phyloP scores from a whole-genome alignment of 306 rosid genomes.

The Glycine soja region DNA sequence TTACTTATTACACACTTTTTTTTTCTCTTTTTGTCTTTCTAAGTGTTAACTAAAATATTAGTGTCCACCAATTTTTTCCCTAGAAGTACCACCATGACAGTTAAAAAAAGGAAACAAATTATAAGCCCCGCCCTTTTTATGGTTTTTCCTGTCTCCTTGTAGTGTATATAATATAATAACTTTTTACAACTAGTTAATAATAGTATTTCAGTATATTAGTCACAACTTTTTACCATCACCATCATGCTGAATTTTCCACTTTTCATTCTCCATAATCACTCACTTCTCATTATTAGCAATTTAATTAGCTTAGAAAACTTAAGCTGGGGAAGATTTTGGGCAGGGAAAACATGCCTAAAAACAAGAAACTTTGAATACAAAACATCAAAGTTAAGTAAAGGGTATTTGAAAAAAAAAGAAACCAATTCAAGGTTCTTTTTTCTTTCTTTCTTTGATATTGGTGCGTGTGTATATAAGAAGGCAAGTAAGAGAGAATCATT shows the following conservation, averaged over 20 bases:
- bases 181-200: background rate
- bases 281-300: background rate
- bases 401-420: background rate
- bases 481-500: constrained; percentile 34
- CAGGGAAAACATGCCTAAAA: background rate
- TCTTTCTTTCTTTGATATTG: background rate
- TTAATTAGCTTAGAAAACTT: background rate
- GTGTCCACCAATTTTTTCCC: background rate
- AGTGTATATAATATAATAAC: constrained; percentile 4
- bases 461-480: background rate
- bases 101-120: background rate
- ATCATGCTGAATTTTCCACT: background rate
- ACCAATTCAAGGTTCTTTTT: background rate
- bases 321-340: background rate
- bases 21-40: background rate
- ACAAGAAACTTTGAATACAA: background rate
- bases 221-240: constrained; percentile 10
- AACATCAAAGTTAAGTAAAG: constrained; percentile 23
- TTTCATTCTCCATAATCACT: background rate
- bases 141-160: background rate
- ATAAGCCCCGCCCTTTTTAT: background rate
- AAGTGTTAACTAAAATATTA: background rate
- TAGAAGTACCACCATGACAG: constrained; percentile 16
- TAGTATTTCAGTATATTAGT: background rate
- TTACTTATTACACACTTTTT: background rate